These are phyloP conservation scores for Posidonia australis DNA, from an alignment of 106 monocot genomes.

Conservation along the genomic window DNA sequence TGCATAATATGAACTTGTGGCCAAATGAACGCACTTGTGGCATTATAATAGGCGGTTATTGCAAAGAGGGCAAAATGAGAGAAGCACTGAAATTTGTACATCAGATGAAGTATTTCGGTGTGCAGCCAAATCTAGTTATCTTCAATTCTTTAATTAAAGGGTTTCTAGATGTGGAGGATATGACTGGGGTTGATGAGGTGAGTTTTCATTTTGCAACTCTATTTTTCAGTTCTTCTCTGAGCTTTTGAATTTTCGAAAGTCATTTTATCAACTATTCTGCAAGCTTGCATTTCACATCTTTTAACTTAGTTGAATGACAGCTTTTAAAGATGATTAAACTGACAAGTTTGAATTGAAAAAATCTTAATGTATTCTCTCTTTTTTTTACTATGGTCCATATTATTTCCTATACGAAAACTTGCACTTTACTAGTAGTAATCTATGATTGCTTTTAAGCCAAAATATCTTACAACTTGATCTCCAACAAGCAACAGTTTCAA, in stretches of 20 bases:
- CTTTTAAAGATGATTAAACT: too few species aligned
- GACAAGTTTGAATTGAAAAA: too few species aligned
- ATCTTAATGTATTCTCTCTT: too few species aligned
- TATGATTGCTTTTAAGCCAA: too few species aligned
- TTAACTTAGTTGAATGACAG: too few species aligned
- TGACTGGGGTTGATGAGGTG: slow-evolving; percentile 62
- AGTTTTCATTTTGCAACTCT: slow-evolving; percentile 7
- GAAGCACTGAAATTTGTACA: slow-evolving; percentile 70
- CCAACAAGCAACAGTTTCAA: too few species aligned
- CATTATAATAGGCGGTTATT: slow-evolving; percentile 74
- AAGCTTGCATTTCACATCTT: too few species aligned
- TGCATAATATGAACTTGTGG: slow-evolving; percentile 37
- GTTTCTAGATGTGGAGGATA: slow-evolving; percentile 60
- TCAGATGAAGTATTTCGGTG: slow-evolving; percentile 43
- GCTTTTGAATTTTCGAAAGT: neutral
- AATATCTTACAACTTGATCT: too few species aligned
- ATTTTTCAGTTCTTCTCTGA: neutral
- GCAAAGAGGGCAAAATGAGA: slow-evolving; percentile 73
- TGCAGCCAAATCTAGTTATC: slow-evolving; percentile 55
- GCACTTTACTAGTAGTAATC: too few species aligned
- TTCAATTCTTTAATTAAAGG: slow-evolving; percentile 87
- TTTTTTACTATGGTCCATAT: too few species aligned
- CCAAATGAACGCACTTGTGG: slow-evolving; percentile 83
- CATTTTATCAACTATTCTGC: too few species aligned
- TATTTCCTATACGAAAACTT: too few species aligned